phyloP scores from a whole-genome alignment of 805 yeast genomes.

The Myxozyma monticola region DNA sequence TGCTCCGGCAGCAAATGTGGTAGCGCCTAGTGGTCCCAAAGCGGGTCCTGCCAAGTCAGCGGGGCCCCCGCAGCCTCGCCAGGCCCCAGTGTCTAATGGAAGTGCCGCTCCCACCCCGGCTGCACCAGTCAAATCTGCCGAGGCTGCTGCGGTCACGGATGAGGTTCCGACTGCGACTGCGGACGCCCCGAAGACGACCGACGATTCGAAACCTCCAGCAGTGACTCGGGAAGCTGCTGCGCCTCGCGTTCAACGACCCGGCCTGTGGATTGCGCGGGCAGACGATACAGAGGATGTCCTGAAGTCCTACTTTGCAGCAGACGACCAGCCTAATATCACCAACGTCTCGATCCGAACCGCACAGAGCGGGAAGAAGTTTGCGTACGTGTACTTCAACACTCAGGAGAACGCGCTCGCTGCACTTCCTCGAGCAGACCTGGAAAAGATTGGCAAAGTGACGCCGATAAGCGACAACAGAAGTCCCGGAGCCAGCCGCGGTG shows the following conservation, averaged over 20 bases:
- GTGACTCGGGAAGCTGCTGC: neutral
- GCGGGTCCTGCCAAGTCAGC: neutral
- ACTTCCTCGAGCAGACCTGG: constrained; percentile 14
- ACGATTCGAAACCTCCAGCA: neutral
- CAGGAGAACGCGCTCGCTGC: constrained; percentile 34
- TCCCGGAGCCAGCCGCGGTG: neutral
- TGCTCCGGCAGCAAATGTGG: neutral
- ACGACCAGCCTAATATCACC: constrained; percentile 39
- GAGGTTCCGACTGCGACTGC: constrained; percentile 6
- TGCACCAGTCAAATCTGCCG: neutral
- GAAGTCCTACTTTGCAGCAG: constrained; percentile 36
- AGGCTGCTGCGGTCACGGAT: neutral
- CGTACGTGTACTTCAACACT: constrained; percentile 42
- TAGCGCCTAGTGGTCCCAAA: neutral
- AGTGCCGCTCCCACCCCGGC: neutral
- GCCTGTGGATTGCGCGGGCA: constrained; percentile 44
- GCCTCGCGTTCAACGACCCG: constrained; percentile 33
- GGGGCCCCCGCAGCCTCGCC: neutral
- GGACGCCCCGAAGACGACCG: neutral
- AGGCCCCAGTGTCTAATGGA: neutral
- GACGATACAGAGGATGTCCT: constrained; percentile 39
- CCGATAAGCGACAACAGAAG: constrained; percentile 9
- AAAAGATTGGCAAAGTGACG: constrained; percentile 24
- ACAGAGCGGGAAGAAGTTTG: constrained; percentile 39
- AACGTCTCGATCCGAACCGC: constrained; percentile 35